Conservation (phyloP, 1,284 basidiomycete species). For the Austroboletus niveus region DNA sequence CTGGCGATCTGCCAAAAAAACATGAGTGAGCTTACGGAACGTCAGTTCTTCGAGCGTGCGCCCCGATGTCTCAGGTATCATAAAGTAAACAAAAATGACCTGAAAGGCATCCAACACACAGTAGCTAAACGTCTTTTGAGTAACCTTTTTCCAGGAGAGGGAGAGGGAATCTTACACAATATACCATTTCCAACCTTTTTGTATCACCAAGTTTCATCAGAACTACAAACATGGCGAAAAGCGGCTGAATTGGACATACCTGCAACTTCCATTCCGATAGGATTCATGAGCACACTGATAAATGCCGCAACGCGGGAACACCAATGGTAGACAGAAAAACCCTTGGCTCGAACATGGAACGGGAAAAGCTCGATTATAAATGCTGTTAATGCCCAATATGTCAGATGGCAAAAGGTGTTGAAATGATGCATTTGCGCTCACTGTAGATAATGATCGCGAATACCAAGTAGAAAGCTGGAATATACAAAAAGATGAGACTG, state of each 20-base stretch:
- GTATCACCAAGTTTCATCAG: background rate
- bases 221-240: background rate
- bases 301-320: constrained; percentile 1
- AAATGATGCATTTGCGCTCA: background rate
- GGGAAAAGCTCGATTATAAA: constrained; percentile 16
- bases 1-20: too few relatives aligned
- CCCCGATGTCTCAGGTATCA: constrained; percentile 21
- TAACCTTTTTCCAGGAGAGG: background rate
- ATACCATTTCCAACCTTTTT: constrained; percentile 12
- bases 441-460: background rate
- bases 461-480: background rate
- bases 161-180: constrained; percentile 1
- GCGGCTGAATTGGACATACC: background rate
- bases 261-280: constrained; percentile 6
- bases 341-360: constrained; percentile 9
- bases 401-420: background rate
- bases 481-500: constrained; percentile 8
- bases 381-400: background rate
- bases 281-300: constrained; percentile 6
- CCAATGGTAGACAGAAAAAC: constrained; percentile 11
- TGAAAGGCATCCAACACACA: constrained; percentile 31
- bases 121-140: constrained; percentile 24
- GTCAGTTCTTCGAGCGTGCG: constrained; percentile 57
- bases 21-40: constrained; percentile 43
- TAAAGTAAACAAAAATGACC: too few relatives aligned